Percentiles rank a stretch among this genome's conserved stretches.
Conservation (phyloP, 257 asterid genomes). For the Jaltomata sinuosa region DNA sequence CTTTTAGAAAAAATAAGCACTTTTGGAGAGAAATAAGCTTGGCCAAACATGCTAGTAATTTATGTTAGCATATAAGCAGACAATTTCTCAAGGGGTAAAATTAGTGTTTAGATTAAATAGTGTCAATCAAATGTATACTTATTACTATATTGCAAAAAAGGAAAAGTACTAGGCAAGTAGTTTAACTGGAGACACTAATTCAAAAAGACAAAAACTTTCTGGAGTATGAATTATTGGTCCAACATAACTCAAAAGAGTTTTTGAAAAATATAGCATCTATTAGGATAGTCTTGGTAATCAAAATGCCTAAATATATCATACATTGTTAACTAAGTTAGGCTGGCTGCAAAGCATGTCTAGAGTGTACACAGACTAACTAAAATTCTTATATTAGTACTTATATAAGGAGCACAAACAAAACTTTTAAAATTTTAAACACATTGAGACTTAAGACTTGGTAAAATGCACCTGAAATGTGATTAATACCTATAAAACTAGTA, state of each 20-base stretch:
- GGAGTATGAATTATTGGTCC: not conserved
- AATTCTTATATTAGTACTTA: not conserved
- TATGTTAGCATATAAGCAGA: not conserved
- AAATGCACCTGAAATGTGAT: not conserved
- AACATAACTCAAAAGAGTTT: no score
- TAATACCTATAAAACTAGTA: not conserved
- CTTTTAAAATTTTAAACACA: not conserved
- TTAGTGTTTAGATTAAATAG: not conserved
- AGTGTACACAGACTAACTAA: not conserved
- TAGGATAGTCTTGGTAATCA: no score
- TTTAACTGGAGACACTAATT: not conserved
- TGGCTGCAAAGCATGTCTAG: not conserved
- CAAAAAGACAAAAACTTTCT: no score
- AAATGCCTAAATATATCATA: not conserved
- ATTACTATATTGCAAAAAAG: not conserved
- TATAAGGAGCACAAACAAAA: not conserved
- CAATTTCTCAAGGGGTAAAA: not conserved
- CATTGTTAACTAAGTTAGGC: not conserved
- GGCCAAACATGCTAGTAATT: no score
- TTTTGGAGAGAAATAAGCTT: no score
- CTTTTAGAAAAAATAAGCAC: no score
- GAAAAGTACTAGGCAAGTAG: not conserved
- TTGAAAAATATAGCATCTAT: no score
- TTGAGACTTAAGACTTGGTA: not conserved
- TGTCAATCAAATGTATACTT: not conserved